Evolutionary conservation across 106 monocot species (phyloP), one percentile per base, ranked within the genome.

Genomic region (Dioscorea dumetorum): DNA sequence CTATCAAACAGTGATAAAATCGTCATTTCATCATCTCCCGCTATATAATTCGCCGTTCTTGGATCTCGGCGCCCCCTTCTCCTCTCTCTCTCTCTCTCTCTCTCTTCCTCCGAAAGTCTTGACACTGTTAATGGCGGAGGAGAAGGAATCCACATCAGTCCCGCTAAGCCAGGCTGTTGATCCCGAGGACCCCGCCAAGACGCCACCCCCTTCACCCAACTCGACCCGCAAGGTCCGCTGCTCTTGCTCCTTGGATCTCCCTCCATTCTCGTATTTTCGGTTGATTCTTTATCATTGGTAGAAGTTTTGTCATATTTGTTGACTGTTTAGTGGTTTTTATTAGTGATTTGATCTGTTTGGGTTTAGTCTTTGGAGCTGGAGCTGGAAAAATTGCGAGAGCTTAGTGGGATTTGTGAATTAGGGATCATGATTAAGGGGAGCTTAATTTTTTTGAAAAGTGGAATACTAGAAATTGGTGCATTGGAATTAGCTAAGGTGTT

Each of bases 161-260:
- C 84, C 84, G 17, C 58, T 88, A 48, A 88, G 85, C 72, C 74
- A 78, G 67, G 82, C 69, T 16, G 82, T 32, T n/a, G 95, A 95
- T 79, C 83, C 83, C 33, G 95, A 95, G 63, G 95, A 95, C 64
- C 91, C 95, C n/a, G 91, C 67, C 48, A 95, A 95, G 72, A 65
- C 85, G 19, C 79, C 86, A 17, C 66, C 66, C 8, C 4, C 16
- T 1, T 64, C 64, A 7, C 85, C 87, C 23, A 91, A 75, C 74
- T 82, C 95, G 57, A 86, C 95, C 67, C 85, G 91, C 24, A 88
- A 84, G 88, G 95, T 91, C 18, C 69, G 70, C 65, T 15, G 41
- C 41, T 10, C 41, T 41, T 5, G 41, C 2, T 41, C 41, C 41
- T 41, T 41, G 41, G 23, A 49, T 50, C 48, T 49, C 50, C 22